A percentile compares a stretch with the other conserved stretches of the same genome.
Evolutionary conservation across 1,284 basidiomycete species (phyloP).

Genomic region (Earliella scabrosa): DNA sequence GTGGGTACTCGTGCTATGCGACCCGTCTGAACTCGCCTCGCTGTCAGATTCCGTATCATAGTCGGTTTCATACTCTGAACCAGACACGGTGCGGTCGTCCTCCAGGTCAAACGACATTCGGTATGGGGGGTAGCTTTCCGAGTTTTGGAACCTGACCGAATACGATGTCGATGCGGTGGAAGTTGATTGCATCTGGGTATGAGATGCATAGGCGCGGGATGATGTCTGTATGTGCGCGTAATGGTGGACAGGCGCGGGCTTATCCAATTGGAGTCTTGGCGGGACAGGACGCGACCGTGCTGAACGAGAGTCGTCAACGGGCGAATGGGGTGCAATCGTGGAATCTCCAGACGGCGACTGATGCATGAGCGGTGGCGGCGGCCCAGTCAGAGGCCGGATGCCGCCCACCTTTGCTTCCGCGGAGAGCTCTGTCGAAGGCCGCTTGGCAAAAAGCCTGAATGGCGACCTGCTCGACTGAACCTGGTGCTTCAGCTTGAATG

Average conservation of each 20-base stretch:
- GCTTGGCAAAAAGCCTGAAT: conserved; percentile 1
- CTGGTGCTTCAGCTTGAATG: neutral
- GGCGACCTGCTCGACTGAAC: conserved; percentile 1
- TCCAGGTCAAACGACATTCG: conserved; percentile 15
- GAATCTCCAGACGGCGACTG: neutral
- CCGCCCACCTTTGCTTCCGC: neutral
- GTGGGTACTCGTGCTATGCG: conserved; percentile 8
- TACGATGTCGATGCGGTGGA: conserved; percentile 14
- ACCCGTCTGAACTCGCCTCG: conserved; percentile 7
- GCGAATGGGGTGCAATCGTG: conserved; percentile 4
- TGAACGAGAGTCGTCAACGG: neutral
- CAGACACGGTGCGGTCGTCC: conserved; percentile 10
- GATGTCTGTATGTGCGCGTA: conserved; percentile 16
- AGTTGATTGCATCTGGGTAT: conserved; percentile 9
- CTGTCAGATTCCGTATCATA: conserved; percentile 11
- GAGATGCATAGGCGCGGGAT: neutral
- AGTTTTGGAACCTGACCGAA: conserved; percentile 1
- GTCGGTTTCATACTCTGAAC: conserved; percentile 20
- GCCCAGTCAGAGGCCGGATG: conserved; percentile 5
- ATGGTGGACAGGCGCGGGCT: conserved; percentile 12
- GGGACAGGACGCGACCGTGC: conserved; percentile 4
- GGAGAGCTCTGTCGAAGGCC: neutral
- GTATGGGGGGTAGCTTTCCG: conserved; percentile 4
- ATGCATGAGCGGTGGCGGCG: conserved; percentile 4
- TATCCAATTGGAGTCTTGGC: conserved; percentile 20